Evolutionary conservation across 306 rosid species (phyloP), one percentile per base, ranked within the genome.

Genomic region (Corylus americana): DNA sequence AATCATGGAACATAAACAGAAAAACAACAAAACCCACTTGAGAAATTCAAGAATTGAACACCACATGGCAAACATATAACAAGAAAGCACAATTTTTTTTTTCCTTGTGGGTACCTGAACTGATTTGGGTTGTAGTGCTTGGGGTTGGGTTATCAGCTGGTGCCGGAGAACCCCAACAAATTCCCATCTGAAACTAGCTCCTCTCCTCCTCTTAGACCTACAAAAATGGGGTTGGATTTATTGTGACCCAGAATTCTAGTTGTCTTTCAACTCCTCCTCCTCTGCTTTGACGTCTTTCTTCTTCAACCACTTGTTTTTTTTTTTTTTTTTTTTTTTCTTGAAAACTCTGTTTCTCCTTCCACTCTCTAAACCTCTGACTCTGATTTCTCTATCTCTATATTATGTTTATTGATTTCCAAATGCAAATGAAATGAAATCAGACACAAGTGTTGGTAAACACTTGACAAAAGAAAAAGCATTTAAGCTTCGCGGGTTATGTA

Each of bases 121-220:
- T 90, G 44, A 92, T 83, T 55, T 59, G 74, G 79, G 91, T 90
- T 16, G 93, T 86, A 35, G 88, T 79, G 42, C 69, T 47, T 50
- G 88, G 83, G 17, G 82, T 85, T 71, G 83, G 71, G 81, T 70
- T 51, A 8, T 70, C 77, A 80, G 81, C 80, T 44, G 83, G 25
- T 22, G 25, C 80, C 48, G 76, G 53, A 80, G 92, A 88, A 83
- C 88, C 83, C 92, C 90, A 94, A 84, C 98, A 94, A 85, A n/a
- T 90, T 64, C 98, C 98, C 98, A 94, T 94, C 55, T 74, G 22
- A 71, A 79, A 51, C 73, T 4, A 47, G 62, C 61, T 48, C 73
- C 44, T 55, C 77, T 76, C 69, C 75, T 78, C 53, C 49, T 25
- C 16, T 37, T 54, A 66, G 22, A 39, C 42, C 59, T 13, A 47